These are phyloP conservation scores for Sordariomycetes sp. DNA, from an alignment of 2,329 filamentous ascomycete species.

Conservation along the genomic window DNA sequence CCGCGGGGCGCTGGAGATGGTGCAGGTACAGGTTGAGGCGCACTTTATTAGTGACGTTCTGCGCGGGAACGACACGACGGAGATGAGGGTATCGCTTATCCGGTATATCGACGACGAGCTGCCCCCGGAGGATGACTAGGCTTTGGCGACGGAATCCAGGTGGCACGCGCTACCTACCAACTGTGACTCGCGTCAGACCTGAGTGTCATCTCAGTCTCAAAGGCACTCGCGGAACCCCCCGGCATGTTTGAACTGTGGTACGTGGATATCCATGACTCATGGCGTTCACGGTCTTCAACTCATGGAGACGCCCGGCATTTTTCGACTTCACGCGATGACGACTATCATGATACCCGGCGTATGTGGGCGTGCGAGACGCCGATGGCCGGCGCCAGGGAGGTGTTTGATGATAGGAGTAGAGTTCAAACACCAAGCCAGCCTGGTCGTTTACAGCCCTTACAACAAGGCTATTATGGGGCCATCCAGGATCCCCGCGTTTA, in stretches of 20 bases:
- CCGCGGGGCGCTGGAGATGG: conserved; percentile 90
- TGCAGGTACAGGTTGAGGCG: conserved; percentile 97
- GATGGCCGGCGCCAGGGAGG: too few species aligned
- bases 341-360: too few species aligned
- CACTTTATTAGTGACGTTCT: conserved; percentile 93
- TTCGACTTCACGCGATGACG: too few species aligned
- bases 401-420: too few species aligned
- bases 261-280: neutral
- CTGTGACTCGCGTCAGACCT: neutral
- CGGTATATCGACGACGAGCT: conserved; percentile 97
- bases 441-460: too few species aligned
- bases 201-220: neutral
- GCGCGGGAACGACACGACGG: conserved; percentile 87
- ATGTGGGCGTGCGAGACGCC: too few species aligned
- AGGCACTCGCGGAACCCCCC: neutral
- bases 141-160: neutral
- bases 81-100: conserved; percentile 88
- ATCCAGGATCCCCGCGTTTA: too few species aligned
- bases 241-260: neutral
- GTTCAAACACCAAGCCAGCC: too few species aligned
- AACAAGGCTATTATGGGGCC: too few species aligned
- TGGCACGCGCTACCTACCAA: neutral
- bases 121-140: conserved; percentile 88
- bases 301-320: too few species aligned
- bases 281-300: too few species aligned